Evolutionary conservation across 2,329 filamentous ascomycete species (phyloP).

Genomic region (Microdochium bolleyi): DNA sequence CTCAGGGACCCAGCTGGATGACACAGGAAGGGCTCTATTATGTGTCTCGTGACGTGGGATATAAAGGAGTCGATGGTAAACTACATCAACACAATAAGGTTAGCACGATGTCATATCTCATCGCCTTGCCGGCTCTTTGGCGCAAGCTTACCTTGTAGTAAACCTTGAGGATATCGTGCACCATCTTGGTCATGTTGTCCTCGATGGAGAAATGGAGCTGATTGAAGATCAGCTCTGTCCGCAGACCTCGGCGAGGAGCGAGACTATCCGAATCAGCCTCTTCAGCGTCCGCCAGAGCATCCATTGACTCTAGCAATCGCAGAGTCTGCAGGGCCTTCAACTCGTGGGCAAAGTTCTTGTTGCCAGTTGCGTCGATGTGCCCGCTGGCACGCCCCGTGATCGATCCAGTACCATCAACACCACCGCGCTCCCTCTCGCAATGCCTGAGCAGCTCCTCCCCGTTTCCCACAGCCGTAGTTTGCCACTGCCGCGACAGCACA

Average conservation of each 20-base stretch:
- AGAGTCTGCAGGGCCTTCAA: neutral
- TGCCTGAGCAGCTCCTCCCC: neutral
- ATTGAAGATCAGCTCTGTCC: neutral
- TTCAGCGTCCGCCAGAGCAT: neutral
- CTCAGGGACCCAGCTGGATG: neutral
- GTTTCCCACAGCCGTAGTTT: neutral
- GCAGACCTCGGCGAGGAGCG: neutral
- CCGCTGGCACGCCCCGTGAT: neutral
- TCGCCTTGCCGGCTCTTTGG: neutral
- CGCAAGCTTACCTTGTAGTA: neutral
- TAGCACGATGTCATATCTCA: neutral
- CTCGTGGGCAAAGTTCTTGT: neutral
- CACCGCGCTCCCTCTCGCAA: neutral
- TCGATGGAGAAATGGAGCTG: neutral
- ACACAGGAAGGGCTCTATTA: neutral
- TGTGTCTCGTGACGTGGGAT: neutral
- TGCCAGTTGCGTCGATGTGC: neutral
- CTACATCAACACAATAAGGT: neutral
- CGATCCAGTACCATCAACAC: neutral
- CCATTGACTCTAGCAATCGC: neutral
- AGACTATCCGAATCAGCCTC: neutral
- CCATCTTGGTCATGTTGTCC: neutral
- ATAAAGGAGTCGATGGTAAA: neutral
- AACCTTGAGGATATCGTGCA: neutral
- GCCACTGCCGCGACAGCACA: neutral